phyloP scores from a whole-genome alignment of 1,284 basidiomycete species.

The Apiotrichum porosum region DNA sequence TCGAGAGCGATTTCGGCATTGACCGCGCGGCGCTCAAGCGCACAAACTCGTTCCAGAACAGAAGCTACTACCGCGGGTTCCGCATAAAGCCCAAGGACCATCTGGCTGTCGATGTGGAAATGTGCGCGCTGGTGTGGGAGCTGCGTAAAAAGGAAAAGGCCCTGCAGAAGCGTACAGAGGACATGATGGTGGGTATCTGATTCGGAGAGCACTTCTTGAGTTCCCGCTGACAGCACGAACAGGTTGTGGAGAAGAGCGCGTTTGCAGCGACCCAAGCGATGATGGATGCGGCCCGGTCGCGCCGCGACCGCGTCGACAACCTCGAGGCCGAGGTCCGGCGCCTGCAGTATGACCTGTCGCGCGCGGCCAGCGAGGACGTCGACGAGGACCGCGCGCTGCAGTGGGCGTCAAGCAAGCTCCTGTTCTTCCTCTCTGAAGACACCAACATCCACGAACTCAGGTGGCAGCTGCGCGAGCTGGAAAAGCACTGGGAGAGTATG shows the following conservation, averaged over 20 bases:
- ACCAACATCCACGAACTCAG: constrained; percentile 32
- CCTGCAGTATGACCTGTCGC: constrained; percentile 16
- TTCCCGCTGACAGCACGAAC: constrained; percentile 30
- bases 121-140: constrained; percentile 33
- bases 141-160: constrained; percentile 27
- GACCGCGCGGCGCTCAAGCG: neutral
- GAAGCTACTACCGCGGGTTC: constrained; percentile 8
- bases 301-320: constrained; percentile 10
- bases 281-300: constrained; percentile 12
- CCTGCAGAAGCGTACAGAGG: constrained; percentile 26
- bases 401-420: constrained; percentile 27
- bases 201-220: neutral
- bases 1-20: neutral
- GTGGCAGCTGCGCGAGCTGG: constrained; percentile 29
- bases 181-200: constrained; percentile 29
- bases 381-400: constrained; percentile 27
- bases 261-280: constrained; percentile 28
- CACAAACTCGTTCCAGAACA: constrained; percentile 20
- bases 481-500: constrained; percentile 33
- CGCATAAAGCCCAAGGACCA: constrained; percentile 15
- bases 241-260: constrained; percentile 13
- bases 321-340: constrained; percentile 17
- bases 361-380: constrained; percentile 17
- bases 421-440: constrained; percentile 38
- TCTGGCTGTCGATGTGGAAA: constrained; percentile 36